Evolutionary conservation across 805 yeast genomes (phyloP).

Genomic region (Ogataea chonburiensis): DNA sequence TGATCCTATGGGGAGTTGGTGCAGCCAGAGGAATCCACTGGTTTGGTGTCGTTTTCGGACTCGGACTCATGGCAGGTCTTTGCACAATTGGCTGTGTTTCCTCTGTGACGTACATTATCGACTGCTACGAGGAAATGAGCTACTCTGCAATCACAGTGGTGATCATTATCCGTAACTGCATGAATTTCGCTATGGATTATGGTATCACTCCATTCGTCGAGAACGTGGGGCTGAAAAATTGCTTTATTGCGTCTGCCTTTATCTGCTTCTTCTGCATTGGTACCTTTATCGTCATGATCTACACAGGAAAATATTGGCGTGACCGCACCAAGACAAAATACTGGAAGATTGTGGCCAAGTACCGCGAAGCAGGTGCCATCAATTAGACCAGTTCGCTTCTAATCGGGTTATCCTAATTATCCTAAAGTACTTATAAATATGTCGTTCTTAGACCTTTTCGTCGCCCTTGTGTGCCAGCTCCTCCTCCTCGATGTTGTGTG

Average conservation of each 20-base stretch:
- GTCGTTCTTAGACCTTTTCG: neutral
- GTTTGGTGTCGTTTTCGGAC: slow-evolving; percentile 53
- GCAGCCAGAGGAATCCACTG: slow-evolving; percentile 54
- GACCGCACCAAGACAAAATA: slow-evolving; percentile 33
- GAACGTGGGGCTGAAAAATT: slow-evolving; percentile 51
- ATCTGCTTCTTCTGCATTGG: slow-evolving; percentile 48
- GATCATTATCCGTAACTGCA: slow-evolving; percentile 53
- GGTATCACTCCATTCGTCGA: slow-evolving; percentile 60
- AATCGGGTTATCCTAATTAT: too few relatives aligned
- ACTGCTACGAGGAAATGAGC: slow-evolving; percentile 53
- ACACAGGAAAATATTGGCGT: slow-evolving; percentile 39
- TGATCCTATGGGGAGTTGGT: slow-evolving; percentile 65
- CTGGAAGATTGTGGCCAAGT: slow-evolving; percentile 35
- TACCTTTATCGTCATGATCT: slow-evolving; percentile 41
- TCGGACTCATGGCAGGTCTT: slow-evolving; percentile 56
- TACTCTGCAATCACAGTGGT: slow-evolving; percentile 56
- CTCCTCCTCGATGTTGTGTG: slow-evolving; percentile 20
- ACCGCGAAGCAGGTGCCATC: too few relatives aligned
- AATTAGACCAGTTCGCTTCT: too few relatives aligned
- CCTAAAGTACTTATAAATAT: too few relatives aligned
- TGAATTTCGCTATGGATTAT: slow-evolving; percentile 60
- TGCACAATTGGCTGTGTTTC: slow-evolving; percentile 52
- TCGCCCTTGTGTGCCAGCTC: slow-evolving; percentile 16
- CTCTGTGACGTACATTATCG: slow-evolving; percentile 54
- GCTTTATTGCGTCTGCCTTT: slow-evolving; percentile 56